Conservation (phyloP, 108 stramenopile genomes). For the Conticribra weissflogii region DNA sequence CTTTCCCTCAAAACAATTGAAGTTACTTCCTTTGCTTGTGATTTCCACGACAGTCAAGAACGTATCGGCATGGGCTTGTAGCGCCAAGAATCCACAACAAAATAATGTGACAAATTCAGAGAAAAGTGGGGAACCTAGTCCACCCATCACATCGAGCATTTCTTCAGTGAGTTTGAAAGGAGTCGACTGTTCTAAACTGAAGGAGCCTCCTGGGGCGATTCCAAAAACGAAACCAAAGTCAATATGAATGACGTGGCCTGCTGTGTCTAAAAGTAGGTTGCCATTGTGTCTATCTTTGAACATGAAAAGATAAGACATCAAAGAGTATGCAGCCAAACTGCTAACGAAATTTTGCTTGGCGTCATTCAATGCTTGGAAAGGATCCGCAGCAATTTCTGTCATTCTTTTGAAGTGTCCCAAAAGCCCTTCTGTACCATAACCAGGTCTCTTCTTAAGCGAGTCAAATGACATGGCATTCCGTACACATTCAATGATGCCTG, state of each 20-base stretch:
- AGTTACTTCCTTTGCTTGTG: slow-evolving; percentile 85
- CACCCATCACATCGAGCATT: slow-evolving; percentile 96
- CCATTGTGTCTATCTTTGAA: slow-evolving; percentile 99
- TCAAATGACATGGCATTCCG: slow-evolving; percentile 94
- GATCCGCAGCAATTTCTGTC: slow-evolving; percentile 85
- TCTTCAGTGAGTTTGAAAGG: slow-evolving; percentile 99
- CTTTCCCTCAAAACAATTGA: slow-evolving; percentile 93
- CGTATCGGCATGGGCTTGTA: slow-evolving; percentile 88
- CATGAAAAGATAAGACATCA: slow-evolving; percentile 94
- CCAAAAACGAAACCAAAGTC: slow-evolving; percentile 99
- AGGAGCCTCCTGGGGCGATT: slow-evolving; percentile 94
- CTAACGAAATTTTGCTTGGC: slow-evolving; percentile 84
- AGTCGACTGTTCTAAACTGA: slow-evolving; percentile 90
- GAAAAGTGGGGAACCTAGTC: slow-evolving; percentile 86
- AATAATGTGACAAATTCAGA: slow-evolving; percentile 95
- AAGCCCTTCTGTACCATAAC: slow-evolving; percentile 80
- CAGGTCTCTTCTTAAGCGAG: slow-evolving; percentile 94
- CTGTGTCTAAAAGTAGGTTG: slow-evolving; percentile 94
- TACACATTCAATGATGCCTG: slow-evolving; percentile 93
- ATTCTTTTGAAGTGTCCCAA: slow-evolving; percentile 78
- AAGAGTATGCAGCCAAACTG: slow-evolving; percentile 95
- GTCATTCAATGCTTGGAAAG: slow-evolving; percentile 75
- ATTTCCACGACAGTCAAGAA: slow-evolving; percentile 91
- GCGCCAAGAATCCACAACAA: slow-evolving; percentile 95
- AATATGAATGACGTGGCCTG: slow-evolving; percentile 98